Percentiles rank a stretch among this genome's conserved stretches.
phyloP scores from a whole-genome alignment of 345 rosid species.

The Theobroma cacao region DNA sequence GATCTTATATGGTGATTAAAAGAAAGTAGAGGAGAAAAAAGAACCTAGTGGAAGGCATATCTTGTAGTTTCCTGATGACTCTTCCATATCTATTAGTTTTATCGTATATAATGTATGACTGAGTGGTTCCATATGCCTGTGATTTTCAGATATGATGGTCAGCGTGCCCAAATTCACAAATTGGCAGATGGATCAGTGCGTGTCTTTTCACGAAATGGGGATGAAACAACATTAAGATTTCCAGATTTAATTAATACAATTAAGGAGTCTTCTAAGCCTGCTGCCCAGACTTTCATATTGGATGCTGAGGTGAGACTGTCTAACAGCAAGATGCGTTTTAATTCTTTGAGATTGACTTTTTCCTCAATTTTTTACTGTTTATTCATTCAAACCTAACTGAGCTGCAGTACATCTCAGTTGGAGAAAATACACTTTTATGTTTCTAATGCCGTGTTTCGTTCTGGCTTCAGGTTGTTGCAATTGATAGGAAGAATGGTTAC shows the following conservation, averaged over 20 bases:
- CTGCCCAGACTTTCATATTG: conserved; percentile 62
- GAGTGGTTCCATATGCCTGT: conserved; percentile 2
- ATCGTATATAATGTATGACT: conserved; percentile 5
- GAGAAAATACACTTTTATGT: background rate
- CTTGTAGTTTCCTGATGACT: background rate
- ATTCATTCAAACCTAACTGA: background rate
- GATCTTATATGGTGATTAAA: background rate
- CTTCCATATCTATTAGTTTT: background rate
- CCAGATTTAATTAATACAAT: conserved; percentile 69
- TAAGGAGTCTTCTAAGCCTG: conserved; percentile 53
- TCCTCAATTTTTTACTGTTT: background rate
- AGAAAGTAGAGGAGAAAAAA: background rate
- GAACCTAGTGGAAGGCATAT: background rate
- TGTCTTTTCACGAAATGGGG: conserved; percentile 86
- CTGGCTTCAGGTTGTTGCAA: conserved; percentile 71
- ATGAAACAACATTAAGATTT: conserved; percentile 75
- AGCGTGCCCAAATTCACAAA: conserved; percentile 88
- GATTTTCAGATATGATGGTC: conserved; percentile 80
- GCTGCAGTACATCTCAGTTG: background rate
- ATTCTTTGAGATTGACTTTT: conserved; percentile 3
- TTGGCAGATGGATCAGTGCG: conserved; percentile 55
- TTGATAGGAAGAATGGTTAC: conserved; percentile 66
- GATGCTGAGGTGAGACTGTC: conserved; percentile 74
- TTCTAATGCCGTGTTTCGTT: conserved; percentile 6
- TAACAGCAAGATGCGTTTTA: conserved; percentile 13